Conservation (phyloP, 2,329 filamentous ascomycete genomes). For the Botrytis porri region DNA sequence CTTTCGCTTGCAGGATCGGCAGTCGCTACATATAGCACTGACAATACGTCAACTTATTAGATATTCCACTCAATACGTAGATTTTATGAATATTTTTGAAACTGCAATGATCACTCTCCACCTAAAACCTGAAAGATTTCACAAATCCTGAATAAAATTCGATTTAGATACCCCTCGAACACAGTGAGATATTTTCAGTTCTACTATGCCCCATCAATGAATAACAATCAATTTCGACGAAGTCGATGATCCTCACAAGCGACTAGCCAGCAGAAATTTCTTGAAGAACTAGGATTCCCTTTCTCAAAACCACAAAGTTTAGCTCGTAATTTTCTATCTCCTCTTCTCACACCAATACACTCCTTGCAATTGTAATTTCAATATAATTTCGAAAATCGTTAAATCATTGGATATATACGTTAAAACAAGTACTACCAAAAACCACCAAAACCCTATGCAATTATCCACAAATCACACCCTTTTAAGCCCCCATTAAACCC, state of each 20-base stretch:
- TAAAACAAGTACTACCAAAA: not conserved
- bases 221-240: not conserved
- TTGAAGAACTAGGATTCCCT: not conserved
- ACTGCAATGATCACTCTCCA: too few species aligned
- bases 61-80: not conserved
- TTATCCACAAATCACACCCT: not conserved
- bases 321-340: not conserved
- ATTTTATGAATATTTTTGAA: not conserved
- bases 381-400: not conserved
- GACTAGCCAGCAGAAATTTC: not conserved
- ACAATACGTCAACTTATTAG: not conserved
- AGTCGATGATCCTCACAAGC: not conserved
- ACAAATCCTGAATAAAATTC: not conserved
- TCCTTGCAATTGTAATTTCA: not conserved
- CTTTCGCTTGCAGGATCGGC: not conserved
- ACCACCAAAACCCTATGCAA: not conserved
- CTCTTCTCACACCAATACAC: not conserved
- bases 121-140: rapidly evolving
- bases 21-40: not conserved
- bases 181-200: not conserved
- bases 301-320: not conserved
- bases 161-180: not conserved
- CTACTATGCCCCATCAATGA: too few species aligned
- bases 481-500: not conserved
- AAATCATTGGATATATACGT: conserved; percentile 10